Conservation (phyloP, 139 green algal species). For the Chlorella vulgaris region DNA sequence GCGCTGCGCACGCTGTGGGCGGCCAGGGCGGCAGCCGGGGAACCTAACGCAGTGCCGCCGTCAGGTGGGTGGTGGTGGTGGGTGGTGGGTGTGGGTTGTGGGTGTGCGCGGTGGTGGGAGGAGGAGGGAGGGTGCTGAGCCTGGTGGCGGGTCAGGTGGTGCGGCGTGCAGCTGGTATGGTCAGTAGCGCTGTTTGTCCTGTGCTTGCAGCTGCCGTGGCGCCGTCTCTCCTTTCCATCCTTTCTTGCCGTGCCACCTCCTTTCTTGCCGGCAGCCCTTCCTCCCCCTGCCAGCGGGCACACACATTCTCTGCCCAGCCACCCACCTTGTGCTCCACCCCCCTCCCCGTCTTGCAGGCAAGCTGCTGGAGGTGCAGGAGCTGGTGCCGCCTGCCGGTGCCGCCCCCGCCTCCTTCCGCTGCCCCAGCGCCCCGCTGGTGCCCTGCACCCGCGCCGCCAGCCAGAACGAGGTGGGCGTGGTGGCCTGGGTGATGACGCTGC, state of each 20-base stretch:
- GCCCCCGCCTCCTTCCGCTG: background rate
- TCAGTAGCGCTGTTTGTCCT: too few relatives aligned
- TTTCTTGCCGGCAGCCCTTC: too few relatives aligned
- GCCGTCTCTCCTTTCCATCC: too few relatives aligned
- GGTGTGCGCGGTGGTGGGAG: background rate
- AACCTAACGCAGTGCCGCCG: constrained; percentile 47
- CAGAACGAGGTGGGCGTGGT: constrained; percentile 94
- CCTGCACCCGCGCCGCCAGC: constrained; percentile 2
- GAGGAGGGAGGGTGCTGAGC: too few relatives aligned
- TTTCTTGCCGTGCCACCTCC: too few relatives aligned
- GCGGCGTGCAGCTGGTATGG: too few relatives aligned
- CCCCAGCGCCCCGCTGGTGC: background rate
- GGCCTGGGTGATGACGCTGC: constrained; percentile 86
- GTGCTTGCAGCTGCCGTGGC: too few relatives aligned
- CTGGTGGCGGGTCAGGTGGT: too few relatives aligned
- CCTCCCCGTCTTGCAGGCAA: constrained; percentile 35
- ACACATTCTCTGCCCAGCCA: too few relatives aligned
- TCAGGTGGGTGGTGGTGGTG: background rate
- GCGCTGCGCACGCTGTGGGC: constrained; percentile 84
- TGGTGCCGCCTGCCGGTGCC: constrained; percentile 60
- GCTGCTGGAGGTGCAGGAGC: constrained; percentile 78
- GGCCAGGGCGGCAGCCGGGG: constrained; percentile 58
- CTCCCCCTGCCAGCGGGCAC: too few relatives aligned
- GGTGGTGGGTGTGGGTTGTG: background rate
- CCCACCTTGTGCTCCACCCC: too few relatives aligned